phyloP scores from a whole-genome alignment of 345 rosid species.

The Pistacia atlantica region DNA sequence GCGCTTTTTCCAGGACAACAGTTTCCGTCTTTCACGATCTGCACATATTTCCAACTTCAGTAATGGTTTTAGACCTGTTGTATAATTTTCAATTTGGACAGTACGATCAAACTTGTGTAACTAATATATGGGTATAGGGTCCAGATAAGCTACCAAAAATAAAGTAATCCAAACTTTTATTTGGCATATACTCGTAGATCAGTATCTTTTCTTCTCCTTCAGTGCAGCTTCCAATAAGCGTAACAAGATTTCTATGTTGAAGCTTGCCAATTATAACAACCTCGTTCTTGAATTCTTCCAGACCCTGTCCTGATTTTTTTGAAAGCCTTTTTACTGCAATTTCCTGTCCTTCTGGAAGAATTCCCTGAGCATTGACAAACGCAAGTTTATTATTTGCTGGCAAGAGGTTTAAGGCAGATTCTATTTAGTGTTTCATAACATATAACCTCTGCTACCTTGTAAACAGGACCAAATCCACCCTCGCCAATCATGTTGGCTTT shows the following conservation, averaged over 20 bases:
- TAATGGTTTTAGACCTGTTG: background rate
- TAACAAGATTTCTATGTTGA: slow-evolving; percentile 47
- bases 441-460: background rate
- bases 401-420: background rate
- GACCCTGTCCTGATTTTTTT: too few relatives aligned
- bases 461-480: slow-evolving; percentile 52
- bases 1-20: slow-evolving; percentile 32
- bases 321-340: too few relatives aligned
- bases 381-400: background rate
- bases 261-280: slow-evolving; percentile 37
- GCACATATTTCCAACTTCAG: background rate
- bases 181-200: slow-evolving; percentile 38
- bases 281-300: slow-evolving; percentile 41
- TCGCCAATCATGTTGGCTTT: slow-evolving; percentile 32
- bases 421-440: background rate
- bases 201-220: slow-evolving; percentile 37
- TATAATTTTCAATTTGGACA: background rate
- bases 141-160: slow-evolving; percentile 29
- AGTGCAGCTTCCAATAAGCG: slow-evolving; percentile 40
- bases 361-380: background rate
- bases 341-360: too few relatives aligned
- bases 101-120: too few relatives aligned
- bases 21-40: slow-evolving; percentile 33
- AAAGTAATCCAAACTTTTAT: slow-evolving; percentile 36
- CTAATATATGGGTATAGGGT: background rate